Percentiles rank a stretch among this genome's conserved stretches.
Evolutionary conservation across 2,329 filamentous ascomycete species (phyloP).

Genomic region (Epichloe hybrida): DNA sequence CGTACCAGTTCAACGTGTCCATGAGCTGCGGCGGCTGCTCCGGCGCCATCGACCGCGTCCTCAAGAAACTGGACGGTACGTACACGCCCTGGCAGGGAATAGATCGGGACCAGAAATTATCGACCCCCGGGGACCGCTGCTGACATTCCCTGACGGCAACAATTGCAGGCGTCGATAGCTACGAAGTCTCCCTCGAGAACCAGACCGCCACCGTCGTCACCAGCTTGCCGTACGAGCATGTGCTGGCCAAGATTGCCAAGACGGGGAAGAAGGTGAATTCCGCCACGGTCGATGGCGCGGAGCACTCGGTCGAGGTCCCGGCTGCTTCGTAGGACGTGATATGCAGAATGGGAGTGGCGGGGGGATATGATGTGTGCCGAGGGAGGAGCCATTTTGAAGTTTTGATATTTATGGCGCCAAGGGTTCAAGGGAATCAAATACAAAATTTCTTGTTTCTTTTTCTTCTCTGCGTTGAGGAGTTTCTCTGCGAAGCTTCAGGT

Average conservation of each 20-base stretch:
- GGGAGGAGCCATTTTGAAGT: background rate
- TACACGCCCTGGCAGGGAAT: constrained; percentile 4
- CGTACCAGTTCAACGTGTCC: constrained; percentile 86
- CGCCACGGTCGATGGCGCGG: constrained; percentile 55
- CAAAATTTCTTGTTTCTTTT: no score
- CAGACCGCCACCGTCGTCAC: constrained; percentile 72
- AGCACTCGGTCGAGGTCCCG: constrained; percentile 35
- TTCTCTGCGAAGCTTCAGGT: no score
- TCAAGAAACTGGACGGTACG: constrained; percentile 82
- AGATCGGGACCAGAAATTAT: no score
- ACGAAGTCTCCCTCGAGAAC: constrained; percentile 78
- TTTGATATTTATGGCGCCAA: no score
- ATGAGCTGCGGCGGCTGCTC: constrained; percentile 98
- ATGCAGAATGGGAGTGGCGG: background rate
- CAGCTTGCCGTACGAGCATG: constrained; percentile 61
- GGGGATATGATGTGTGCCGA: background rate
- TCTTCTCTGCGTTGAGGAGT: no score
- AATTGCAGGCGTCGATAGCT: constrained; percentile 63
- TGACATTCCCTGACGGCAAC: background rate
- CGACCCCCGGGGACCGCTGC: background rate
- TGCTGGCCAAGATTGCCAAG: constrained; percentile 83
- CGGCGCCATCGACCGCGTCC: constrained; percentile 78
- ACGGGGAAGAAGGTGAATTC: constrained; percentile 85
- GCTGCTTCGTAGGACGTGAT: constrained; percentile 10
- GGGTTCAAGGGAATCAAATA: no score